phyloP scores from a whole-genome alignment of 2,329 filamentous ascomycete genomes.

The Hypoxylon sp. region DNA sequence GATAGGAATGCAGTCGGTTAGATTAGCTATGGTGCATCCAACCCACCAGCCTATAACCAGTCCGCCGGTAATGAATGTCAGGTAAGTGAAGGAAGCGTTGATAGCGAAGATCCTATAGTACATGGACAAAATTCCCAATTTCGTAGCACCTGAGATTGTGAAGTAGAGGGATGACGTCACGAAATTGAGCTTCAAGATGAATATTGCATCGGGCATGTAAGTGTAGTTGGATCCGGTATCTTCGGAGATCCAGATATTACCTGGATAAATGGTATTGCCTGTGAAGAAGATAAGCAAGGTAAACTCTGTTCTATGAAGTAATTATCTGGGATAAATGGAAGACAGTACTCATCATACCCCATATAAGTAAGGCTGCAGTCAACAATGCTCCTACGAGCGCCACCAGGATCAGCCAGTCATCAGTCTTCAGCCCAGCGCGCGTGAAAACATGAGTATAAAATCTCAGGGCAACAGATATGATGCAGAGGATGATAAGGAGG shows the following conservation, averaged over 20 bases:
- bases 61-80: slow-evolving; percentile 36
- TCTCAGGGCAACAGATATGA: slow-evolving; percentile 29
- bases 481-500: background rate
- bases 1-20: slow-evolving; percentile 48
- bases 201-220: slow-evolving; percentile 32
- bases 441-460: slow-evolving; percentile 40
- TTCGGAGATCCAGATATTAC: slow-evolving; percentile 31
- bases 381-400: slow-evolving; percentile 14
- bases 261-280: slow-evolving; percentile 33
- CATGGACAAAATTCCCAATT: slow-evolving; percentile 54
- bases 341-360: background rate
- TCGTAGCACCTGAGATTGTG: slow-evolving; percentile 50
- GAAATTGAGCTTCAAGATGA: slow-evolving; percentile 45
- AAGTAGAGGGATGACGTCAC: slow-evolving; percentile 52
- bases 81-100: slow-evolving; percentile 46
- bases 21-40: slow-evolving; percentile 44
- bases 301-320: background rate
- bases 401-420: slow-evolving; percentile 42
- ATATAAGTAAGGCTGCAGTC: background rate
- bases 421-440: slow-evolving; percentile 16
- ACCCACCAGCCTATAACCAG: slow-evolving; percentile 48
- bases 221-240: slow-evolving; percentile 30
- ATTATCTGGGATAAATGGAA: background rate
- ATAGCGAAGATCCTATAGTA: slow-evolving; percentile 54
- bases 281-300: slow-evolving; percentile 2